Percentiles rank a stretch among this genome's conserved stretches.
These are phyloP conservation scores for Penicillium pulvis DNA, from an alignment of 495 filamentous ascomycete species.

Conservation along the genomic window DNA sequence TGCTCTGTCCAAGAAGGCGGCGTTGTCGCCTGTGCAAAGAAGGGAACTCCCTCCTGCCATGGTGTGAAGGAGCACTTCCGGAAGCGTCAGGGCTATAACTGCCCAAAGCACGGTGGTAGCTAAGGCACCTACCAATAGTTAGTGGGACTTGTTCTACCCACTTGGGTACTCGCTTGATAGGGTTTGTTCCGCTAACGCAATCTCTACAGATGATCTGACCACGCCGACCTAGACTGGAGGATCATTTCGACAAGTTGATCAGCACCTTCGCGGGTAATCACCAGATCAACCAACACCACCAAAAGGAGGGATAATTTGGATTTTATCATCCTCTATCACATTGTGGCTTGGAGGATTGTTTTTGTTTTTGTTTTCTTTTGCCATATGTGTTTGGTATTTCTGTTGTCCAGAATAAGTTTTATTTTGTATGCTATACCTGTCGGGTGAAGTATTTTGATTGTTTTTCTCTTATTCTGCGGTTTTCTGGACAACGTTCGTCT, in stretches of 20 bases:
- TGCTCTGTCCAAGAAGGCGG: constrained; percentile 40
- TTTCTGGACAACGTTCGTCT: not conserved
- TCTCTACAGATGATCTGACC: constrained; percentile 2
- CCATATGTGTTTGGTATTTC: not conserved
- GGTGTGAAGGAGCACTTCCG: constrained; percentile 42
- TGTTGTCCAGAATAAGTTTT: not conserved
- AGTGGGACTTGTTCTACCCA: not conserved
- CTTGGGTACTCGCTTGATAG: not conserved
- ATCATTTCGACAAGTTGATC: not conserved
- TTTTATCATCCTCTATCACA: not conserved
- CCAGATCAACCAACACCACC: not conserved
- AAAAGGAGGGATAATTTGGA: constrained; percentile 4
- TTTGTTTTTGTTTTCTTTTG: not conserved
- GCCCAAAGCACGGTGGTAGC: constrained; percentile 38
- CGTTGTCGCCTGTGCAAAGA: constrained; percentile 41
- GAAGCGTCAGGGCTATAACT: constrained; percentile 39
- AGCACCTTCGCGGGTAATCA: not conserved
- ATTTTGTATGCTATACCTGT: constrained; percentile 1
- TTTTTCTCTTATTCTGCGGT: not conserved
- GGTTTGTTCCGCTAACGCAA: not conserved
- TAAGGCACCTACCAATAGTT: not conserved
- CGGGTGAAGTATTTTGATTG: not conserved
- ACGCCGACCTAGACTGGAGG: not conserved
- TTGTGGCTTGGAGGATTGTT: not conserved
- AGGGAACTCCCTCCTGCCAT: constrained; percentile 34